These are phyloP conservation scores for Xylaria hypoxylon DNA, from an alignment of 2,329 filamentous ascomycete genomes.

Conservation along the genomic window DNA sequence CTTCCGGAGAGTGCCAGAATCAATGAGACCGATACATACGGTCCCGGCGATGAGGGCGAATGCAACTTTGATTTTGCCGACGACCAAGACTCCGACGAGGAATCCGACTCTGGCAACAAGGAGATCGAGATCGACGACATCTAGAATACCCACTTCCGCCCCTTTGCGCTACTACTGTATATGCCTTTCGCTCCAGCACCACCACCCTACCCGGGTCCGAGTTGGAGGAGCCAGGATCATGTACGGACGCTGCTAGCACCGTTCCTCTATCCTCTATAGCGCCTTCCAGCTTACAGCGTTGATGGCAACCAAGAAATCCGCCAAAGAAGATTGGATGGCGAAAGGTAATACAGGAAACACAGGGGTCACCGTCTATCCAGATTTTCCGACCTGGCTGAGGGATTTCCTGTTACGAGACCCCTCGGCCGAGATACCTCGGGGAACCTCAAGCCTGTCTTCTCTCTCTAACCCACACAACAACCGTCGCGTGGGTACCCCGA, in stretches of 20 bases:
- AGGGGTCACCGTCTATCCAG: constrained; percentile 25
- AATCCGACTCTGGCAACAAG: constrained; percentile 65
- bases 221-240: neutral
- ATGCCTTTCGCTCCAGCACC: constrained; percentile 16
- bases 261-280: neutral
- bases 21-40: constrained; percentile 98
- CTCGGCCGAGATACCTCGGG: constrained; percentile 6
- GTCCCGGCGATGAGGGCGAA: constrained; percentile 92
- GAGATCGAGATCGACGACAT: constrained; percentile 97
- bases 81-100: constrained; percentile 75
- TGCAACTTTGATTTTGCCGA: constrained; percentile 99
- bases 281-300: neutral
- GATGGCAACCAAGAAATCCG: neutral
- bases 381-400: constrained; percentile 10
- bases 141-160: constrained; percentile 59
- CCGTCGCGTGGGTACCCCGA: constrained; percentile 56
- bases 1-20: constrained; percentile 98
- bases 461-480: constrained; percentile 51
- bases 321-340: constrained; percentile 3
- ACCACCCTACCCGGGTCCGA: constrained; percentile 3
- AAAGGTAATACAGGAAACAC: constrained; percentile 10
- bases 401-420: neutral
- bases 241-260: neutral
- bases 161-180: constrained; percentile 26
- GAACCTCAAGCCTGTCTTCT: constrained; percentile 70